Evolutionary conservation across 305 asterid genomes (phyloP).

Genomic region (Solanum hybrid): DNA sequence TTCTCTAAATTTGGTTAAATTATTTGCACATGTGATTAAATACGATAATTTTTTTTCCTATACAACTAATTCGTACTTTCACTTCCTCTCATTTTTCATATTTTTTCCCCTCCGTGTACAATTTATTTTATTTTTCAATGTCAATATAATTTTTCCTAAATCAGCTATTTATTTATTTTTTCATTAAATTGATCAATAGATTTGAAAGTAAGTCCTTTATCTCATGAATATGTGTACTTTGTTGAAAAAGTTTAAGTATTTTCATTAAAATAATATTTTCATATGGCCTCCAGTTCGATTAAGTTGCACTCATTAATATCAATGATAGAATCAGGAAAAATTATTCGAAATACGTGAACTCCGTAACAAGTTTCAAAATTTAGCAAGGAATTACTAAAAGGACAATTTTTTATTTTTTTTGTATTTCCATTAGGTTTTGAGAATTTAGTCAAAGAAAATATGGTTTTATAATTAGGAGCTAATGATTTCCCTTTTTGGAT

Average conservation of each 20-base stretch:
- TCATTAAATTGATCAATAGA: background rate
- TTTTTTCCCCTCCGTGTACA: background rate
- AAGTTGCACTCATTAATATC: background rate
- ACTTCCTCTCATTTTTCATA: background rate
- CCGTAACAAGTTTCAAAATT: background rate
- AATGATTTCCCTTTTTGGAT: background rate
- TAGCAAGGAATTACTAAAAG: background rate
- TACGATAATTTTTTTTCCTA: background rate
- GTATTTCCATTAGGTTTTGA: background rate
- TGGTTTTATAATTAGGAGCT: background rate
- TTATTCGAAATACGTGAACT: no score
- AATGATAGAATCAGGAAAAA: background rate
- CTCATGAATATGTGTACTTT: background rate
- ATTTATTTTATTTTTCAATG: background rate
- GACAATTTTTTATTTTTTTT: no score
- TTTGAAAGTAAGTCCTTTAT: background rate
- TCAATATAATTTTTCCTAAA: background rate
- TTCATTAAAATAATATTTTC: background rate
- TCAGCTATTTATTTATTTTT: background rate
- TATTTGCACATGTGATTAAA: background rate
- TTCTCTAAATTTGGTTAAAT: background rate
- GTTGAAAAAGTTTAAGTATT: background rate
- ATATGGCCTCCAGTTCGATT: background rate
- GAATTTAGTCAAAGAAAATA: background rate
- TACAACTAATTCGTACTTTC: background rate